Percentiles rank a stretch among this genome's conserved stretches.
Conservation (phyloP, 2,329 filamentous ascomycete genomes). For the Fusarium hainanense region DNA sequence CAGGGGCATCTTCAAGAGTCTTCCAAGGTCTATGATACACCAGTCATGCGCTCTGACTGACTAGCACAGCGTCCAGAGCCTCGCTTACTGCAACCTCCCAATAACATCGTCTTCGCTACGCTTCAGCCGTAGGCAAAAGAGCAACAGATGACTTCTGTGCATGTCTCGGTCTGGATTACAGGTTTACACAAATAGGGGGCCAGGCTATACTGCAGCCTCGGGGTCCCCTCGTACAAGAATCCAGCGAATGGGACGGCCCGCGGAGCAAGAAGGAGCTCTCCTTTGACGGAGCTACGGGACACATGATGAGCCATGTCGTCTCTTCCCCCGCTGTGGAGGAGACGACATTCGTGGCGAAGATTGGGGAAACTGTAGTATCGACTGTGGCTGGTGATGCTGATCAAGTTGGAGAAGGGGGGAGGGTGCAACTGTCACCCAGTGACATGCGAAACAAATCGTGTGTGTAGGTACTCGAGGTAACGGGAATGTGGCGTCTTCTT, state of each 20-base stretch:
- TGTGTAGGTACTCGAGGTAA: conserved; percentile 8
- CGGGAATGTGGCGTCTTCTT: conserved; percentile 27
- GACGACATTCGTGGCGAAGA: conserved; percentile 18
- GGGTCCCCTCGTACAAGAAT: conserved; percentile 35
- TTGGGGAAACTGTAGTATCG: conserved; percentile 1
- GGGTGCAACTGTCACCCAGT: conserved; percentile 9
- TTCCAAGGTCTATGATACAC: conserved; percentile 6
- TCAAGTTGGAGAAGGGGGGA: conserved; percentile 29
- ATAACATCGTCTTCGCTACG: conserved; percentile 9
- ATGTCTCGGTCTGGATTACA: conserved; percentile 30
- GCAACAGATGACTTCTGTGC: conserved; percentile 39
- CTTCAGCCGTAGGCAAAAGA: conserved; percentile 18
- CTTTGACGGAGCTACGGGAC: conserved; percentile 19
- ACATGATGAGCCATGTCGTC: conserved; percentile 37
- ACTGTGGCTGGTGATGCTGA: conserved; percentile 27
- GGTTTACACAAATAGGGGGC: conserved; percentile 18
- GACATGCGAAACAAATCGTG: conserved; percentile 1
- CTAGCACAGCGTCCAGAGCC: conserved; percentile 28
- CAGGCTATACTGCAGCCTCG: conserved; percentile 18
- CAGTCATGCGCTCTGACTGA: conserved; percentile 5
- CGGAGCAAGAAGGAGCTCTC: background rate
- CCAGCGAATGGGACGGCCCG: conserved; percentile 39
- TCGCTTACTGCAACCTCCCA: conserved; percentile 27
- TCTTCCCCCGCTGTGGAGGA: conserved; percentile 19
- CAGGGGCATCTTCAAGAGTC: conserved; percentile 1